These are phyloP conservation scores for Handroanthus guayacan DNA, from an alignment of 257 asterid species.

Conservation along the genomic window DNA sequence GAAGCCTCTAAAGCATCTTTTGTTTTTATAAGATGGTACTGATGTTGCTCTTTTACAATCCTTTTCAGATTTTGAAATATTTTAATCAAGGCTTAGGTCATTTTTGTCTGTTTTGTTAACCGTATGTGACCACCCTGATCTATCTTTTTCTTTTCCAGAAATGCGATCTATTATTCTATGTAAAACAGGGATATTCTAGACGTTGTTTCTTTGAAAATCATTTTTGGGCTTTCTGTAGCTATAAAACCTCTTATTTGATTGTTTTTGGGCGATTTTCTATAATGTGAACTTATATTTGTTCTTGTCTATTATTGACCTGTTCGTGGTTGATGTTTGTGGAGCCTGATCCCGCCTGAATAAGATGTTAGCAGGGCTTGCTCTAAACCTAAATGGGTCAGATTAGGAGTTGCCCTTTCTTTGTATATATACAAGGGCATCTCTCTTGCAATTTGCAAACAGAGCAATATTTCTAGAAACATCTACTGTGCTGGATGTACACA, in stretches of 20 bases:
- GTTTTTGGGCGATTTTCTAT: neutral
- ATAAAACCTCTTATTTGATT: neutral
- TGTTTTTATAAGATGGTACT: constrained; percentile 9
- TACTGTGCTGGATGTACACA: neutral
- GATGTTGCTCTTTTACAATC: neutral
- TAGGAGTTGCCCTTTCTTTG: neutral
- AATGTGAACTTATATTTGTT: neutral
- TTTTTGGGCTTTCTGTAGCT: neutral
- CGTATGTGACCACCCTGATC: neutral
- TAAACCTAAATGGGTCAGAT: neutral
- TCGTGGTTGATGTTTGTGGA: constrained; percentile 5
- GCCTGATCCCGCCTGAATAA: neutral
- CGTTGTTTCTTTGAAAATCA: neutral
- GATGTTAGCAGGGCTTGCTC: neutral
- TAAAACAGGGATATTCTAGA: neutral
- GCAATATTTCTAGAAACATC: neutral
- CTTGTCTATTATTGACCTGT: neutral
- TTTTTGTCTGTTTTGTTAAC: neutral
- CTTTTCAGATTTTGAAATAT: neutral
- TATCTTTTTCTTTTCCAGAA: neutral
- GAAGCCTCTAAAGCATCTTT: neutral
- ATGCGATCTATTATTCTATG: neutral
- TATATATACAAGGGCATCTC: neutral
- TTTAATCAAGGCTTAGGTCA: neutral
- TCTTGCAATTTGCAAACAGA: neutral